Evolutionary conservation across 495 filamentous ascomycete species (phyloP), one percentile per base, ranked within the genome.

Genomic region (Penicillium verhagenii): DNA sequence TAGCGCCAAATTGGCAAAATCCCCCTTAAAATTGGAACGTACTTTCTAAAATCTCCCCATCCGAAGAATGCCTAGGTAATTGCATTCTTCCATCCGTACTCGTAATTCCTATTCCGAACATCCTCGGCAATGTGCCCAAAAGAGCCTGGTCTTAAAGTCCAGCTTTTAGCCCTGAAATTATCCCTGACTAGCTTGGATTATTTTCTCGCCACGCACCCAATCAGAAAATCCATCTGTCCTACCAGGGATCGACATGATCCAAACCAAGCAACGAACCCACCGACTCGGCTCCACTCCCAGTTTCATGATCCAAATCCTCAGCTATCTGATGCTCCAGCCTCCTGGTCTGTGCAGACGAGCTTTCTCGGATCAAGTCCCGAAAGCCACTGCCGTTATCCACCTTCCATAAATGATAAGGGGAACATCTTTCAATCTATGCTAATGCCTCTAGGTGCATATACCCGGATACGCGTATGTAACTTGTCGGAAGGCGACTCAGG

Each of bases 381-480:
- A n/a, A 65, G 54, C 58, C 58, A 65, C 61, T 58, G 47, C 61
- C 64, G 56, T 43, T 47, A 59, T 46, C 53, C 59, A 50, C 35
- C 47, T 28, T 28, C 37, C 43, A 21, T 24, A 50, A 21, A 20
- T 2, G 28, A 21, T 24, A 50, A 21, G 42, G 10, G 28, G 16
- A 6, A 50, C 8, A 19, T 14, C 14, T 2, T 50, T 4, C 13
- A 20, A 13, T 39, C 10, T 4, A 52, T 43, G 23, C 20, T 16
- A 31, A n/a, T n/a, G n/a, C n/a, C n/a, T n/a, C n/a, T 3, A 31
- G 14, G 20, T 9, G 10, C 26, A 28, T 6, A 6, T 2, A 28
- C 26, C 26, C 10, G 6, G 26, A 9, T 6, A 28, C 26, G 26
- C 10, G 10, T 28, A 28, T 28, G 10, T 28, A 2, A 28, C 26